A percentile compares a stretch with the other conserved stretches of the same genome.
phyloP scores from a whole-genome alignment of 2,329 filamentous ascomycete genomes.

The Ophiostoma pallidulum region DNA sequence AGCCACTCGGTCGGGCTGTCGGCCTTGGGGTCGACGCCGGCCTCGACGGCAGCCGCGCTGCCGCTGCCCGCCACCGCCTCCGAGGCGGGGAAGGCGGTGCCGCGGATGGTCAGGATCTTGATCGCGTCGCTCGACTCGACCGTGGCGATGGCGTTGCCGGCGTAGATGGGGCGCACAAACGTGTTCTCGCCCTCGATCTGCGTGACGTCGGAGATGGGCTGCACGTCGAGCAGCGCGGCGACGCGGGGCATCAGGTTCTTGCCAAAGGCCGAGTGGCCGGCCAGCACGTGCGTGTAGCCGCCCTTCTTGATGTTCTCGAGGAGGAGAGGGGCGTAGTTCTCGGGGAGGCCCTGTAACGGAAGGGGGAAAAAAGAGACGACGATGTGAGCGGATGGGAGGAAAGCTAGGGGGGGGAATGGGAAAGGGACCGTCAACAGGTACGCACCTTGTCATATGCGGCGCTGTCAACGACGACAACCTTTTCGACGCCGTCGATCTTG shows the following conservation, averaged over 20 bases:
- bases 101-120: conserved; percentile 87
- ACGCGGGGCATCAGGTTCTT: conserved; percentile 91
- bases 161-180: conserved; percentile 94
- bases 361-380: neutral
- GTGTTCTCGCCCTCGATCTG: conserved; percentile 81
- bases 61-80: conserved; percentile 44
- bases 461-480: conserved; percentile 83
- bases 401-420: no score
- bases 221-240: conserved; percentile 80
- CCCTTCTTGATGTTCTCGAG: conserved; percentile 96
- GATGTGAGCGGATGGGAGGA: no score
- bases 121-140: conserved; percentile 79
- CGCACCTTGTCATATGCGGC: conserved; percentile 80
- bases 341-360: conserved; percentile 70
- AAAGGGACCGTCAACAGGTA: no score
- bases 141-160: conserved; percentile 92
- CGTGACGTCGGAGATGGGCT: conserved; percentile 90
- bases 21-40: conserved; percentile 74
- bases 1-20: conserved; percentile 75
- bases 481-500: conserved; percentile 83
- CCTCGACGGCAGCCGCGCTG: conserved; percentile 67
- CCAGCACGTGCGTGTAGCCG: conserved; percentile 84
- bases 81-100: conserved; percentile 78
- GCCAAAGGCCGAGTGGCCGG: conserved; percentile 88
- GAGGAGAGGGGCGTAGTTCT: conserved; percentile 88